phyloP scores from a whole-genome alignment of 2,329 filamentous ascomycete species.

The Diplocarpon mali region DNA sequence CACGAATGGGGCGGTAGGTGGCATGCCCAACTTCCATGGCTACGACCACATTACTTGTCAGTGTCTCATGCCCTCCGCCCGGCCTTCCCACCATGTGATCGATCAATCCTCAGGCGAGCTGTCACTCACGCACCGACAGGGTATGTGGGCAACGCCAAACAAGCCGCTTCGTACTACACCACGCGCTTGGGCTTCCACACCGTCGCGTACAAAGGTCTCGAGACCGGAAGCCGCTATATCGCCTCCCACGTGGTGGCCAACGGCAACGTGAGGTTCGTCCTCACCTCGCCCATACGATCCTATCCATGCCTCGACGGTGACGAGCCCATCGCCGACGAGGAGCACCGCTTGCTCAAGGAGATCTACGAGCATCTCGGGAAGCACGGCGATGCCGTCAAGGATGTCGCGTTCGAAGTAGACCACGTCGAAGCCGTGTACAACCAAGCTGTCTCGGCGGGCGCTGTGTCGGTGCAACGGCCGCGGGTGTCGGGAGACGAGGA shows the following conservation, averaged over 20 bases:
- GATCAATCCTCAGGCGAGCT: background rate
- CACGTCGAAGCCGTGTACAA: constrained; percentile 70
- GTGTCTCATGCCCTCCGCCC: background rate
- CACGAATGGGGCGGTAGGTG: constrained; percentile 44
- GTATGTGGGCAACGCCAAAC: constrained; percentile 96
- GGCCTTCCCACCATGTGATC: background rate
- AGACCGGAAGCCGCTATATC: constrained; percentile 72
- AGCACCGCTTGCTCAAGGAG: constrained; percentile 55
- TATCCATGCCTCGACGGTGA: constrained; percentile 41
- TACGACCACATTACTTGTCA: constrained; percentile 71
- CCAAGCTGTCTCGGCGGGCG: constrained; percentile 56
- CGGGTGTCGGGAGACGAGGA: constrained; percentile 41
- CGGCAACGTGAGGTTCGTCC: constrained; percentile 66
- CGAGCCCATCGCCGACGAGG: constrained; percentile 50
- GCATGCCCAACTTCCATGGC: constrained; percentile 54
- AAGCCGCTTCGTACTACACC: constrained; percentile 82
- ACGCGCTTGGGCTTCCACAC: constrained; percentile 76
- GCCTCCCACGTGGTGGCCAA: constrained; percentile 80
- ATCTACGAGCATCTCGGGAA: constrained; percentile 75
- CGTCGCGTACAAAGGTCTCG: constrained; percentile 76
- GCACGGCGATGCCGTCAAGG: constrained; percentile 90
- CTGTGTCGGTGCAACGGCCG: constrained; percentile 52
- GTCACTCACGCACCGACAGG: constrained; percentile 27
- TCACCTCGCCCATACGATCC: constrained; percentile 70
- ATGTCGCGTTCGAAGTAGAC: constrained; percentile 92